A percentile compares a stretch with the other conserved stretches of the same genome.
These are phyloP conservation scores for Emergomyces pasteurianus DNA, from an alignment of 2,329 filamentous ascomycete species.

Conservation along the genomic window DNA sequence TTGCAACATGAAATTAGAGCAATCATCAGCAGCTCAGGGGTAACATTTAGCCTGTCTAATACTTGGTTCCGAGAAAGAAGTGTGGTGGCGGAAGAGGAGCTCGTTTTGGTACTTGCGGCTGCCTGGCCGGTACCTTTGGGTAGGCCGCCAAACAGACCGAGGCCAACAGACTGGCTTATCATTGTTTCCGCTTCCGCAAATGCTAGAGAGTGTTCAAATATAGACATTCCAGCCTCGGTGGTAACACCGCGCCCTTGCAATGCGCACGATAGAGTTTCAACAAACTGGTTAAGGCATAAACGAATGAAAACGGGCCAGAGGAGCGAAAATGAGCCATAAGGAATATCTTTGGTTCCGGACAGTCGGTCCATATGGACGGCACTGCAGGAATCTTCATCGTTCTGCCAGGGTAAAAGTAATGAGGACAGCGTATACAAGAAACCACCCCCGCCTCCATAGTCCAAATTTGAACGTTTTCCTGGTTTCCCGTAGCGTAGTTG, in stretches of 20 bases:
- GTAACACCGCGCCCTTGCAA: constrained; percentile 69
- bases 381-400: constrained; percentile 61
- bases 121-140: constrained; percentile 37
- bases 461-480: constrained; percentile 52
- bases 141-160: constrained; percentile 50
- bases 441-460: constrained; percentile 58
- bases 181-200: constrained; percentile 92
- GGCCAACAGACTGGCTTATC: constrained; percentile 65
- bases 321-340: constrained; percentile 66
- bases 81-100: constrained; percentile 24
- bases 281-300: constrained; percentile 63
- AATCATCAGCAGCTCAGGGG: constrained; percentile 77
- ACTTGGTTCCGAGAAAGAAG: constrained; percentile 43
- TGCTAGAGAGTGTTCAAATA: constrained; percentile 90
- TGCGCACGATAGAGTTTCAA: constrained; percentile 79
- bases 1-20: constrained; percentile 81
- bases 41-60: constrained; percentile 69
- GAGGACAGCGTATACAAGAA: constrained; percentile 64
- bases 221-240: constrained; percentile 86
- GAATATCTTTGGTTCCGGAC: constrained; percentile 39
- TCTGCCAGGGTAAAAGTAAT: constrained; percentile 57
- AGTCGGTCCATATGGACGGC: constrained; percentile 59
- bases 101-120: constrained; percentile 22
- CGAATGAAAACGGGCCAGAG: constrained; percentile 41
- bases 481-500: constrained; percentile 57